Base-by-base conservation (phyloP, 2,329 filamentous ascomycete genomes). In the Ophiostoma tasmaniense region DNA sequence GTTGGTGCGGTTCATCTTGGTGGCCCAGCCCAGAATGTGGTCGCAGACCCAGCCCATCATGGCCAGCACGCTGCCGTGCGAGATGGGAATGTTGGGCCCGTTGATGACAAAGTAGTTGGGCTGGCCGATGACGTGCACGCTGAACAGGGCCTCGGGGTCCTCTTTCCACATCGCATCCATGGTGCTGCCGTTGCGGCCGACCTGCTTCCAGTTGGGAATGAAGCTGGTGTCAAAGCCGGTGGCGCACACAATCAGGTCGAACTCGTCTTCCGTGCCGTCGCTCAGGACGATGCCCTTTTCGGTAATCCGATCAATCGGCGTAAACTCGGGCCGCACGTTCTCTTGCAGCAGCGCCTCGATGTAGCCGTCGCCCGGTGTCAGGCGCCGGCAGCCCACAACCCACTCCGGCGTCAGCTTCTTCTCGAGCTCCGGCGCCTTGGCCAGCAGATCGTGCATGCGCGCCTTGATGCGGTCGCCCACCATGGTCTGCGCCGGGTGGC, bases 321-420 rank as follows among this genome's bases (percentile, higher is more conserved):
- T 77, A 42, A 76, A 76, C 37, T 81, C 76, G 10, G 78, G 76
- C 8, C 76, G 73, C 11, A 83, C 80, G 64, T 85, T 84, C 14
- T 77, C 75, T 68, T 79, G 71, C 3, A 76, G 76, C 64, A 83
- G 74, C 6, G 77, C 76, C 71, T 81, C 79, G 37, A 81, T 73
- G 72, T 80, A 81, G 3, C 79, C 78, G 66, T 79, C 77, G 1
- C 79, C 80, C 0, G 80, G 80, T 0, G 79, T 79, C 59, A 81
- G 76, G 1, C 78, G 78, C 69, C 76, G 76, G 74, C 76, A 81
- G 6, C 82, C 82, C 8, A 80, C 79, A 0, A 76, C 76, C 75
- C 80, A 84, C 45, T 74, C 75, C 5, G 79, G 79, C 50, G 78
- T 77, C n/a, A 85, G 78, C 59, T 80, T 76, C 10, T 82, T 76